Percentiles rank a stretch among this genome's conserved stretches.
Evolutionary conservation across 768 basidiomycete species (phyloP).

Genomic region (Boletellus emodensis): DNA sequence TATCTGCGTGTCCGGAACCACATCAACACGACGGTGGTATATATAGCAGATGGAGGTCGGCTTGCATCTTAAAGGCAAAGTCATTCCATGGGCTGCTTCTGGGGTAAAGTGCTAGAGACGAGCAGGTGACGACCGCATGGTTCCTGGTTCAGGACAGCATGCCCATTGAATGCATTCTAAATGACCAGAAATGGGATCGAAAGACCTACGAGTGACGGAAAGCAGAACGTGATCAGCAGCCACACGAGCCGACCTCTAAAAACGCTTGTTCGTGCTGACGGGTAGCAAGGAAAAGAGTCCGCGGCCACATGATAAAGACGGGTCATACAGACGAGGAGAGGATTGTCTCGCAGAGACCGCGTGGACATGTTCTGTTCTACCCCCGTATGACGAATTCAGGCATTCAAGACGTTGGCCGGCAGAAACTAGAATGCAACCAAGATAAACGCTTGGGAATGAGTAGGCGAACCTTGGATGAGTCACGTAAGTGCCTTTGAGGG

Average conservation of each 20-base stretch:
- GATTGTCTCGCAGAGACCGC: background rate
- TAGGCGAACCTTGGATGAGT: background rate
- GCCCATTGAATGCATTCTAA: background rate
- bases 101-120: background rate
- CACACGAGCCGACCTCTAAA: background rate
- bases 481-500: background rate
- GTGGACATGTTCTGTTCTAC: background rate
- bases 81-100: background rate
- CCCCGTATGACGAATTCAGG: background rate
- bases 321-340: background rate
- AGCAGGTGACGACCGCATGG: background rate
- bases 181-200: background rate
- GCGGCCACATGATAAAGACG: background rate
- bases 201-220: background rate
- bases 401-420: background rate
- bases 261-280: background rate
- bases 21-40: slow-evolving; percentile 4
- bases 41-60: slow-evolving; percentile 9
- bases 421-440: too few species aligned
- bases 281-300: background rate
- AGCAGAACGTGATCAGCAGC: background rate
- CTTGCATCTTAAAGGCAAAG: background rate
- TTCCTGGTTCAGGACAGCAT: background rate
- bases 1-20: background rate
- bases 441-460: background rate